A percentile compares a stretch with the other conserved stretches of the same genome.
Evolutionary conservation across 2,329 filamentous ascomycete genomes (phyloP).

Genomic region (Fonsecaea monophora): DNA sequence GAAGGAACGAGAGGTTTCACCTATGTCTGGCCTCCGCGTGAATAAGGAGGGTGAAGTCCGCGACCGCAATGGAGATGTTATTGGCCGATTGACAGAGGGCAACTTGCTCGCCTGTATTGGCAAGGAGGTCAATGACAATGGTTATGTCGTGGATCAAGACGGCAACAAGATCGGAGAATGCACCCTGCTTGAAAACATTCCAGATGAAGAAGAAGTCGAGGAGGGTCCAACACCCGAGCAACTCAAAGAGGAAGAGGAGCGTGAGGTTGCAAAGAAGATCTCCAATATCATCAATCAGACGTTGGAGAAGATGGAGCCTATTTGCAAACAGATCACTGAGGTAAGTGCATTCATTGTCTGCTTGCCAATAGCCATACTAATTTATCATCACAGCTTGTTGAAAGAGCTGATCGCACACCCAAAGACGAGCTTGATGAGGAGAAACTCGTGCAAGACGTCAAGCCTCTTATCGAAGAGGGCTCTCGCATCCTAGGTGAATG

Average conservation of each 20-base stretch:
- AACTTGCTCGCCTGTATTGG: constrained; percentile 52
- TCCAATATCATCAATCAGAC: constrained; percentile 74
- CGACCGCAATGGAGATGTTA: constrained; percentile 54
- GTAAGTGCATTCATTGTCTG: constrained; percentile 54
- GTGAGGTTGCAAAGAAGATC: constrained; percentile 79
- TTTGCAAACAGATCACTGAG: constrained; percentile 85
- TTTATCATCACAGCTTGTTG: constrained; percentile 66
- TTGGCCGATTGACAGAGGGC: constrained; percentile 55
- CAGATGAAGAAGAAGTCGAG: constrained; percentile 54
- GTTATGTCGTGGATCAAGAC: constrained; percentile 64
- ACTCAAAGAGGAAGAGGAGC: constrained; percentile 67
- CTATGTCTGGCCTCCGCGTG: constrained; percentile 63
- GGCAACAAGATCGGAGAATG: constrained; percentile 70
- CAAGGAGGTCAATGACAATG: constrained; percentile 55
- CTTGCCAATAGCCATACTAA: constrained; percentile 12
- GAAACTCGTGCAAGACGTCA: constrained; percentile 82
- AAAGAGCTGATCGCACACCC: constrained; percentile 77
- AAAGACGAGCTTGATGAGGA: constrained; percentile 92
- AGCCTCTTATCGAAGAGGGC: constrained; percentile 86
- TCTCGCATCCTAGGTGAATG: constrained; percentile 81
- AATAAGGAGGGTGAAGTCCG: constrained; percentile 59
- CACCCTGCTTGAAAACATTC: constrained; percentile 67
- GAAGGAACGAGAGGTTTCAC: constrained; percentile 62
- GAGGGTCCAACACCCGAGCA: constrained; percentile 52
- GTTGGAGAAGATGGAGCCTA: constrained; percentile 80